Conservation (phyloP, 1,284 basidiomycete genomes). For the Ceratobasidium sp. region DNA sequence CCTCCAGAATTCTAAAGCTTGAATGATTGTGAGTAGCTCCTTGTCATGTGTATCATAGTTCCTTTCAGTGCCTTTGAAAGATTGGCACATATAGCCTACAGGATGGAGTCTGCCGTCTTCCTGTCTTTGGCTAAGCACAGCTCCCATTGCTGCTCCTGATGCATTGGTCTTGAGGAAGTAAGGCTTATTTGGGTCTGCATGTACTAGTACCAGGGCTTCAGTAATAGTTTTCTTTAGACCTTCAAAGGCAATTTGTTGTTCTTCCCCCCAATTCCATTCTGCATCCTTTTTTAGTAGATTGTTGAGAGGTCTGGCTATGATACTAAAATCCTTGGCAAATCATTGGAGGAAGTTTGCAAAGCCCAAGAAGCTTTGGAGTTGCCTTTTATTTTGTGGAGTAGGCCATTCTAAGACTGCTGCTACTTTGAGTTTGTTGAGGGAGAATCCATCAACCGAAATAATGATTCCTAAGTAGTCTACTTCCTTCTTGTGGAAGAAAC, state of each 20-base stretch:
- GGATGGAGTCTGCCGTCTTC: conserved; percentile 23
- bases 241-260: conserved; percentile 45
- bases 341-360: neutral
- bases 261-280: conserved; percentile 32
- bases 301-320: conserved; percentile 45
- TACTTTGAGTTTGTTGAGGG: conserved; percentile 49
- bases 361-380: neutral
- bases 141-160: conserved; percentile 3
- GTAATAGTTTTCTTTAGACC: conserved; percentile 43
- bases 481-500: neutral
- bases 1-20: conserved; percentile 45
- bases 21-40: conserved; percentile 47
- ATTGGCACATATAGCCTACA: conserved; percentile 8
- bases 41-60: conserved; percentile 52
- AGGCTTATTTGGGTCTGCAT: neutral
- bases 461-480: conserved; percentile 37
- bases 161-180: conserved; percentile 10
- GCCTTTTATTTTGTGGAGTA: neutral
- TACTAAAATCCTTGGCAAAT: neutral
- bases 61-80: conserved; percentile 45
- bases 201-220: neutral
- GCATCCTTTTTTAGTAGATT: conserved; percentile 43
- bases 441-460: conserved; percentile 9
- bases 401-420: conserved; percentile 48
- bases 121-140: conserved; percentile 42